Percentiles rank a stretch among this genome's conserved stretches.
These are phyloP conservation scores for Candida khao-thaluensis DNA, from an alignment of 805 yeast genomes.

Conservation along the genomic window DNA sequence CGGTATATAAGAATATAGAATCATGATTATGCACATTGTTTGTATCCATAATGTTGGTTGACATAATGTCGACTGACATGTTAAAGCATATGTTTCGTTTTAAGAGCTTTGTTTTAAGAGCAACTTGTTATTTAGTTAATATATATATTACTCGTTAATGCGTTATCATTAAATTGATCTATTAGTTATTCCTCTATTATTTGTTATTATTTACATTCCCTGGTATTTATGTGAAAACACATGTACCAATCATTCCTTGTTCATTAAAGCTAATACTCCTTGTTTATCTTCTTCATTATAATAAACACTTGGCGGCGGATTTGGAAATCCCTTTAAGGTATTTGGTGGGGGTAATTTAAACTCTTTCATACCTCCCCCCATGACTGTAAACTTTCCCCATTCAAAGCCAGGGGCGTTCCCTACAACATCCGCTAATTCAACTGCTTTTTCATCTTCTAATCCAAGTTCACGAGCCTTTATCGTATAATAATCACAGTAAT, in stretches of 20 bases:
- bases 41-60: too few relatives aligned
- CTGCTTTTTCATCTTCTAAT: slow-evolving; percentile 26
- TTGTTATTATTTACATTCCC: too few relatives aligned
- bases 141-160: neutral
- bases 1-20: slow-evolving; percentile 7
- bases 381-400: slow-evolving; percentile 3
- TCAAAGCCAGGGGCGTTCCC: slow-evolving; percentile 21
- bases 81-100: too few relatives aligned
- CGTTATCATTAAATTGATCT: too few relatives aligned
- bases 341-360: slow-evolving; percentile 37
- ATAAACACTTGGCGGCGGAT: slow-evolving; percentile 34
- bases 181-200: too few relatives aligned
- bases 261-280: slow-evolving; percentile 4
- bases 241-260: slow-evolving; percentile 3
- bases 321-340: slow-evolving; percentile 25
- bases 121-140: neutral
- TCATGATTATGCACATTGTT: neutral
- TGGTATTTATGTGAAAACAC: too few relatives aligned
- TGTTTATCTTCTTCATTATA: slow-evolving; percentile 18
- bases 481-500: slow-evolving; percentile 75
- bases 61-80: too few relatives aligned
- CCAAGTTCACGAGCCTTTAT: slow-evolving; percentile 38
- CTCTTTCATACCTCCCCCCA: slow-evolving; percentile 6
- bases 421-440: slow-evolving; percentile 31
- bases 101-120: too few relatives aligned